These are phyloP conservation scores for Starmerella etchellsii DNA, from an alignment of 805 yeast genomes.

Conservation along the genomic window DNA sequence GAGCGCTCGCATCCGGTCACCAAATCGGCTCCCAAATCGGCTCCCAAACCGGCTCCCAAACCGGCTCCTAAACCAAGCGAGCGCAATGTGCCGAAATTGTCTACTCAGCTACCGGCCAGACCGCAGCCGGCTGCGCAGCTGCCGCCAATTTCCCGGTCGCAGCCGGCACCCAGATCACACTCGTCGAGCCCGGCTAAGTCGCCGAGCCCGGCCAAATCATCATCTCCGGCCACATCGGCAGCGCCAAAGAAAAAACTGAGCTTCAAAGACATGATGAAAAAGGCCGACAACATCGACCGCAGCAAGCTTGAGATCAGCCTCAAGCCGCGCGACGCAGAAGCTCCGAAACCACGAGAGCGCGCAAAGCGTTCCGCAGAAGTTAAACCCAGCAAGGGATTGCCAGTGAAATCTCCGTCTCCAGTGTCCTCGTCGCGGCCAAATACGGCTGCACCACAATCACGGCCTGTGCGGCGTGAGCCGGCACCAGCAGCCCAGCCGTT, in stretches of 20 bases:
- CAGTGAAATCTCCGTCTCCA: too few species aligned
- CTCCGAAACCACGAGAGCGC: not conserved
- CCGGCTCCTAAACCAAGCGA: too few species aligned
- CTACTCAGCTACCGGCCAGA: too few species aligned
- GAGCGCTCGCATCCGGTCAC: too few species aligned
- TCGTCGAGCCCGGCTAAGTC: not conserved
- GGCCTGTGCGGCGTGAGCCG: not conserved
- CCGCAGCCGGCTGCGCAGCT: too few species aligned
- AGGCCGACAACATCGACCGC: slow-evolving; percentile 48
- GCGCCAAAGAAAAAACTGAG: slow-evolving; percentile 32
- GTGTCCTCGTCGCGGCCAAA: not conserved
- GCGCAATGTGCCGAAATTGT: too few species aligned
- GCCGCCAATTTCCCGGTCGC: not conserved
- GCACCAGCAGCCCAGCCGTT: slow-evolving; percentile 21
- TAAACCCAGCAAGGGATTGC: not conserved
- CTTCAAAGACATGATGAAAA: slow-evolving; percentile 55
- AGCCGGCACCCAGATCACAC: not conserved
- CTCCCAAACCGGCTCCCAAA: too few species aligned
- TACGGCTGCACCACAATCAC: too few species aligned
- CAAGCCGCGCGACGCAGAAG: slow-evolving; percentile 28
- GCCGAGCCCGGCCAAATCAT: not conserved
- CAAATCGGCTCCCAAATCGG: too few species aligned
- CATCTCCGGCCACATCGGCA: slow-evolving; percentile 1
- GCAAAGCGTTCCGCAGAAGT: not conserved
- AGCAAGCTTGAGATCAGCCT: slow-evolving; percentile 33